phyloP scores from a whole-genome alignment of 371 early-diverging fungal genomes.

The Mucor saturninus region DNA sequence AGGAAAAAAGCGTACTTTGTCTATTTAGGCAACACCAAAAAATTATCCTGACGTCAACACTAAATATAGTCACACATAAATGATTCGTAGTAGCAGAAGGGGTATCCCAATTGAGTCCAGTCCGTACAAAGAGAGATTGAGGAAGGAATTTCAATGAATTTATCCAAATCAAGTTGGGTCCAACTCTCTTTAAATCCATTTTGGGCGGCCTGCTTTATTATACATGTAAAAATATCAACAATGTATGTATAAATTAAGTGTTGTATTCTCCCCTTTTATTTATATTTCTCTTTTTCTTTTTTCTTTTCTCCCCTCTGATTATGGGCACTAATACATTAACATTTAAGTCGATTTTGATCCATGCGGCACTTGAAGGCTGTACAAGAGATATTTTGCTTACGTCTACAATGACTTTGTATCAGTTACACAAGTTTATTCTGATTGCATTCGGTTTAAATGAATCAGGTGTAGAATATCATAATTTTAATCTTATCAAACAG shows the following conservation, averaged over 20 bases:
- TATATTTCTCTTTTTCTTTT: not conserved
- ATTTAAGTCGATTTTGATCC: conserved; percentile 12
- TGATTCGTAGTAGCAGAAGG: not conserved
- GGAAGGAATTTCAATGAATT: not conserved
- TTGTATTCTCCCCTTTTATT: not conserved
- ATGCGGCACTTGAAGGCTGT: conserved; percentile 7
- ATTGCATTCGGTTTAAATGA: conserved; percentile 8
- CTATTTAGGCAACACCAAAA: not conserved
- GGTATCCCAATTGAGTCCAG: conserved; percentile 6
- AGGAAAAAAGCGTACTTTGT: not conserved
- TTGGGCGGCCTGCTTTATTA: not conserved
- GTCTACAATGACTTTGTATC: conserved; percentile 9
- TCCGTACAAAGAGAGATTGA: not conserved
- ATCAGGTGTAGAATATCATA: not conserved
- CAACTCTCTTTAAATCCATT: not conserved
- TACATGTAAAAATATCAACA: not conserved
- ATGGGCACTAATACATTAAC: conserved; percentile 2
- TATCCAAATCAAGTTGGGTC: conserved; percentile 7
- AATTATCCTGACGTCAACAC: not conserved
- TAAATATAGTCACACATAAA: not conserved
- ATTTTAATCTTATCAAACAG: not conserved
- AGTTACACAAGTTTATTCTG: conserved; percentile 5
- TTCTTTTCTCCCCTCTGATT: not conserved
- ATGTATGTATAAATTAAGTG: conserved; percentile 5
- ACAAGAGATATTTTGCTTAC: conserved; percentile 13